These are phyloP conservation scores for Candida sp. DNA, from an alignment of 1,139 yeast genomes.

Conservation along the genomic window DNA sequence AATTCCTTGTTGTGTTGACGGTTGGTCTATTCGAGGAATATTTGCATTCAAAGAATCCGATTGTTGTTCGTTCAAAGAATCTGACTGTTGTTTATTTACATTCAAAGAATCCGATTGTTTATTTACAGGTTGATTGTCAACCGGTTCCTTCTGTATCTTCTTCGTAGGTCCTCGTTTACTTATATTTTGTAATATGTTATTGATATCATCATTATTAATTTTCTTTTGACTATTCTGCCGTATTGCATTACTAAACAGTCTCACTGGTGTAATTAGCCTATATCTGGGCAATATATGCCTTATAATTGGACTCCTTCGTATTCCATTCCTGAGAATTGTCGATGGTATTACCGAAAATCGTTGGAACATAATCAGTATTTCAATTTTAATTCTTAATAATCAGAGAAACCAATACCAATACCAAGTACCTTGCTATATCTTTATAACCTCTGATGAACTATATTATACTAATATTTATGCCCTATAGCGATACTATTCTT, in stretches of 20 bases:
- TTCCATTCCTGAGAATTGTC: neutral
- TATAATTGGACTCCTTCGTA: neutral
- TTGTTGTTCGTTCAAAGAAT: neutral
- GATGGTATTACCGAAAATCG: too few relatives aligned
- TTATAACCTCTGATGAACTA: neutral
- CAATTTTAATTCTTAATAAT: too few relatives aligned
- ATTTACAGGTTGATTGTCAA: neutral
- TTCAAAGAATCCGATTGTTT: neutral
- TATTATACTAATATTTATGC: neutral
- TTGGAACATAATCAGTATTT: too few relatives aligned
- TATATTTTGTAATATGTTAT: neutral
- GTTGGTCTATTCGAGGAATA: neutral
- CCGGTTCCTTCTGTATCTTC: neutral
- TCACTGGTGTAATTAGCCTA: neutral
- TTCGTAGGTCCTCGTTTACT: neutral
- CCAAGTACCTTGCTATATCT: neutral
- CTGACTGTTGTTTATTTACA: neutral
- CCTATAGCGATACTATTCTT: neutral
- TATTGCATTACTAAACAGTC: neutral
- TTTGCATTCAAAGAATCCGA: too few relatives aligned
- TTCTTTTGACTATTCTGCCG: neutral
- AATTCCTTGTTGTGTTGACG: neutral
- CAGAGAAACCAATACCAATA: too few relatives aligned
- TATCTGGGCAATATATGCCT: neutral
- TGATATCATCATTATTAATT: slow-evolving; percentile 4